Evolutionary conservation across 306 rosid genomes (phyloP), one percentile per base, ranked within the genome.

Genomic region (Phaseolus lunatus): DNA sequence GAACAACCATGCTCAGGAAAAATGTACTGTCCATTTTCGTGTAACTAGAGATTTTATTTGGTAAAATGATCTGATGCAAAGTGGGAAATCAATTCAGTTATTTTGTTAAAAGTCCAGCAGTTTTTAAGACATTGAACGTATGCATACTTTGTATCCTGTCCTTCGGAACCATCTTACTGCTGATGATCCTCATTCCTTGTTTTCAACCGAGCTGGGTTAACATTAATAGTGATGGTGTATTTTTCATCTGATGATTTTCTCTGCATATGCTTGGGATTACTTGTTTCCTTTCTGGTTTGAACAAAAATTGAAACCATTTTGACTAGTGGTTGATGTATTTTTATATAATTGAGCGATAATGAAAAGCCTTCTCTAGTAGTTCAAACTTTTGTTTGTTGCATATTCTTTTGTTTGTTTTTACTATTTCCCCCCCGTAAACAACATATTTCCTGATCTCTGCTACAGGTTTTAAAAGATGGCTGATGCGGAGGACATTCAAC

Each of bases 401-500:
- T 14, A 20, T 59, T 75, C 15, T 24, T 50, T 18, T 41, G 9
- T 6, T 59, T 49, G 45, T 11, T 45, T 20, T 56, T 20, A 2
- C 29, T 53, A 2, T 31, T 47, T 2, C 5, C 56, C 27, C 27
- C 22, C 20, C 9, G 8, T 52, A 9, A 54, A 45, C 62, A 20
- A 35, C 65, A 31, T 65, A 10, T 41, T 37, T 37, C 35, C 35
- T 7, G 35, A 31, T 31, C 35, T 31, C 35, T 8, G 64, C 53
- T 52, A 19, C 72, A 80, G 87, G 43, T 73, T 75, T 29, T 70
- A 67, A 48, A 85, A 82, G 66, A 87, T 87, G 88, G 87, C 91
- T 19, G 91, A 87, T n/a, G 89, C 78, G 0, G 91, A 87, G 84
- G 91, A 87, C 69, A 85, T 87, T 85, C 91, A 87, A 80, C 91